Evolutionary conservation across 257 asterid species (phyloP).

Genomic region (Solanum sejunctum): DNA sequence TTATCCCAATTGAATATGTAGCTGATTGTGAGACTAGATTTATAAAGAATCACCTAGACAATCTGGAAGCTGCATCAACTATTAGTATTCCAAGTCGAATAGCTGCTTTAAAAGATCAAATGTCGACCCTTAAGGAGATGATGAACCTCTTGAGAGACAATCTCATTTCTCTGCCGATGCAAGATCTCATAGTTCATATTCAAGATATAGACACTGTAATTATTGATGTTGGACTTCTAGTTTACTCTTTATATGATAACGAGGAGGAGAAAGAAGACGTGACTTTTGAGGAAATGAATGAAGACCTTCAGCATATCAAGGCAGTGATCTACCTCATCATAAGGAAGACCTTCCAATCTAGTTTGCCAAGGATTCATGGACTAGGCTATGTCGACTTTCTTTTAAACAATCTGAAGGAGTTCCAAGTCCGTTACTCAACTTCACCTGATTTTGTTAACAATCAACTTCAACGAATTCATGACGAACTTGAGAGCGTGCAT

Average conservation of each 20-base stretch:
- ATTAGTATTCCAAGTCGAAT: background rate
- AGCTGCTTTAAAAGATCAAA: background rate
- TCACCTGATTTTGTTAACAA: background rate
- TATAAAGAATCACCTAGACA: background rate
- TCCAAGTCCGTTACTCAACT: background rate
- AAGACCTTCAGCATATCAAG: background rate
- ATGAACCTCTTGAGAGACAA: background rate
- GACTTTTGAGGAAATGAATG: background rate
- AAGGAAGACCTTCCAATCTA: background rate
- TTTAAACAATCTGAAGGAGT: background rate
- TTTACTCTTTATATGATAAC: background rate
- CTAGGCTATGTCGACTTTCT: background rate
- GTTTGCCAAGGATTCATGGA: background rate
- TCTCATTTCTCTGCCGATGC: background rate
- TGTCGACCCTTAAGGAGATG: background rate
- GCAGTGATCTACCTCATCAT: background rate
- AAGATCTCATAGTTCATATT: background rate
- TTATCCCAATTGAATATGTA: background rate
- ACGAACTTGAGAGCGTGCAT: background rate
- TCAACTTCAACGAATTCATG: background rate
- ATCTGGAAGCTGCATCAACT: background rate
- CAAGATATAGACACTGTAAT: background rate
- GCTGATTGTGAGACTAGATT: background rate
- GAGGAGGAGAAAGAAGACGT: background rate
- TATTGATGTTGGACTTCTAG: background rate